Conservation (phyloP, 2,329 filamentous ascomycete species). For the Fonsecaea nubica region DNA sequence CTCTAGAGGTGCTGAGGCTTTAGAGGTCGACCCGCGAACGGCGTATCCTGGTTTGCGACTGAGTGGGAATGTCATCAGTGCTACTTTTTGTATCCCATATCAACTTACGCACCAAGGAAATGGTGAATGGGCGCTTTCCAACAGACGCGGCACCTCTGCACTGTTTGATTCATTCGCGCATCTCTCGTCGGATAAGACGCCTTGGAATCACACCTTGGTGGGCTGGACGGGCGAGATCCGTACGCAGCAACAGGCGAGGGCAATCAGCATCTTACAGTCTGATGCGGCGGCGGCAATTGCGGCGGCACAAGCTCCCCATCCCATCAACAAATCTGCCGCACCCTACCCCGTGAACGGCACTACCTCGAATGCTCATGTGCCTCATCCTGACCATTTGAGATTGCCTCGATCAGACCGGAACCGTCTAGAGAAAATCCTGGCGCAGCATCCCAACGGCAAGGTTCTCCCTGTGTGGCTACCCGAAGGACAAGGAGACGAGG, state of each 20-base stretch:
- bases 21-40: slow-evolving; percentile 60
- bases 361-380: slow-evolving; percentile 36
- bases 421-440: slow-evolving; percentile 75
- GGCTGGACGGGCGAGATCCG: slow-evolving; percentile 94
- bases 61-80: slow-evolving; percentile 68
- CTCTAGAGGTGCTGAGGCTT: slow-evolving; percentile 33
- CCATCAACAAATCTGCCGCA: slow-evolving; percentile 48
- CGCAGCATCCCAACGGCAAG: slow-evolving; percentile 74
- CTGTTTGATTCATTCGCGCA: slow-evolving; percentile 90
- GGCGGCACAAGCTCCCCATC: slow-evolving; percentile 61
- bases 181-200: slow-evolving; percentile 79
- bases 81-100: slow-evolving; percentile 68
- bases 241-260: slow-evolving; percentile 24
- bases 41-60: slow-evolving; percentile 64
- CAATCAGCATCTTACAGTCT: slow-evolving; percentile 28
- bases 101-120: slow-evolving; percentile 60
- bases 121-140: slow-evolving; percentile 70
- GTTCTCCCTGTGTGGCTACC: slow-evolving; percentile 89
- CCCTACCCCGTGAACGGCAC: slow-evolving; percentile 54
- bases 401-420: slow-evolving; percentile 73
- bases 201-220: slow-evolving; percentile 91
- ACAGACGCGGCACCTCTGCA: slow-evolving; percentile 85
- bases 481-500: slow-evolving; percentile 73
- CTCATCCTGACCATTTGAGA: slow-evolving; percentile 71
- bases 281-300: slow-evolving; percentile 22